Percentiles rank a stretch among this genome's conserved stretches.
Conservation (phyloP, 345 rosid genomes). For the Melaleuca alternifolia region DNA sequence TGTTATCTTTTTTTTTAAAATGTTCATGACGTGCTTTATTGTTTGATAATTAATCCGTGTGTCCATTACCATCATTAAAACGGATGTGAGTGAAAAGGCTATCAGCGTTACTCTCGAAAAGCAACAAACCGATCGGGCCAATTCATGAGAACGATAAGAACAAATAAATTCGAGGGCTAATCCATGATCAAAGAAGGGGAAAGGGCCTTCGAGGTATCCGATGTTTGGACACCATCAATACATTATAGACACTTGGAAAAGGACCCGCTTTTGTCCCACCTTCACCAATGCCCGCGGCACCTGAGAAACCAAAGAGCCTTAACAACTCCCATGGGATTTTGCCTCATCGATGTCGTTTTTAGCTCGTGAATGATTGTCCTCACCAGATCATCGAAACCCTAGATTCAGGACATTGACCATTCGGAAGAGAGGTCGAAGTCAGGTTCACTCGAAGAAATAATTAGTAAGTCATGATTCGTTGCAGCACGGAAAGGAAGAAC, state of each 20-base stretch:
- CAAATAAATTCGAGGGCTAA: background rate
- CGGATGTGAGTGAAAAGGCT: background rate
- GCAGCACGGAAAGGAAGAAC: background rate
- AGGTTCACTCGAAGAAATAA: background rate
- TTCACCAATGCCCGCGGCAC: background rate
- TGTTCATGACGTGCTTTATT: background rate
- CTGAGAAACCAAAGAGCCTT: background rate
- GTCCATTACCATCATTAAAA: background rate
- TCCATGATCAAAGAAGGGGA: background rate
- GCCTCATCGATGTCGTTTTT: background rate
- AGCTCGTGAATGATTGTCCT: background rate
- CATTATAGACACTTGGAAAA: background rate
- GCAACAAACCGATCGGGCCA: background rate
- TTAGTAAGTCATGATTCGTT: background rate
- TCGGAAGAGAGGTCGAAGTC: background rate
- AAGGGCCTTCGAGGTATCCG: background rate
- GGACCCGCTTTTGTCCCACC: background rate
- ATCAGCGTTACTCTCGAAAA: background rate
- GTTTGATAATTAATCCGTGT: background rate
- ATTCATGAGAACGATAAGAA: background rate
- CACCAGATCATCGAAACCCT: background rate
- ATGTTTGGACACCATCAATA: background rate
- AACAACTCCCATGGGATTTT: background rate
- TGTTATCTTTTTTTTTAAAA: background rate
- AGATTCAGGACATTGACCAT: background rate